Evolutionary conservation across 768 basidiomycete genomes (phyloP), one percentile per base, ranked within the genome.

Genomic region (Gyrodon lividus): DNA sequence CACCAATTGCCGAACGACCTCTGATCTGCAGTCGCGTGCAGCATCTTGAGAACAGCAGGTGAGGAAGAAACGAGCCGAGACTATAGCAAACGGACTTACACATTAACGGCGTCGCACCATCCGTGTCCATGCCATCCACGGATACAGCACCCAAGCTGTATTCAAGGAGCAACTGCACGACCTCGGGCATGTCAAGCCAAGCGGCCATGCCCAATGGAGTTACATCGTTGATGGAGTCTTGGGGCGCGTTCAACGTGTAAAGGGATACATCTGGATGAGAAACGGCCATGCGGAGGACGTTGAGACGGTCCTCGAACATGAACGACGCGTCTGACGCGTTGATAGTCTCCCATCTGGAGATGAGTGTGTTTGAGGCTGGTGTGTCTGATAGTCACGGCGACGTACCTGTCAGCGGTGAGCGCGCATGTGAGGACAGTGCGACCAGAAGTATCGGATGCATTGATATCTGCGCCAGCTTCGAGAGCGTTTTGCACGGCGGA

Each of bases 51-150:
- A 55, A 41, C 7, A 35, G n/a, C 7, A 14, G 13, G 43, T 48
- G 33, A 55, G 31, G 6, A 19, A 37, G 42, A 40, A 33, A 51
- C 46, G 17, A 48, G 56, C 43, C 28, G 48, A 50, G 9, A 44
- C 9, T 31, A 8, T 1, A 46, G 43, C 42, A 35, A 51, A 49
- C 43, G 24, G 22, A 74, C 84, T 72, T 74, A 92, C 89, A 92
- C 89, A 92, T 92, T 53, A 92, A 74, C 6, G 89, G 82, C 23
- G 89, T 92, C 20, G 86, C 88, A 6, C 87, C 86, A 60, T 86
- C 81, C 20, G 78, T 70, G 61, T 92, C 89, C 73, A 82, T 79
- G 28, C 83, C 86, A 57, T 91, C 84, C 4, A 89, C 87, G 6
- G 83, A 78, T 20, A 91, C 80, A 20, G 78, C 64, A 38, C 82